Evolutionary conservation across 352 stramenopile genomes (phyloP), one percentile per base, ranked within the genome.

Genomic region (Phytophthora lateralis): DNA sequence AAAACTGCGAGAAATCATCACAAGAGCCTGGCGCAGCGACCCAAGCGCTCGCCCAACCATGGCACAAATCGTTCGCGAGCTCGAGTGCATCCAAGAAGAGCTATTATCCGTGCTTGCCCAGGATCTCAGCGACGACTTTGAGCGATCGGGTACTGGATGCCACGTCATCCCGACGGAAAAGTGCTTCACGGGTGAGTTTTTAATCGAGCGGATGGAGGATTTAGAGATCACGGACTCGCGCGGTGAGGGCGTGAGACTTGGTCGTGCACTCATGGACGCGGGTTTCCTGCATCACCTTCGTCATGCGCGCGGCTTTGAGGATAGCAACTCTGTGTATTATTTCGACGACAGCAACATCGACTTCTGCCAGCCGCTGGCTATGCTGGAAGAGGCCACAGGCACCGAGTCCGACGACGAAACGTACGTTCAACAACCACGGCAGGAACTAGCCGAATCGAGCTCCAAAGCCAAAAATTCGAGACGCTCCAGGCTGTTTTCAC

Each of bases 31-130:
- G 85, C 69, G 90, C 6, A 51, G 61, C 0, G 71, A 92, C 26
- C 71, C 85, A 12, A 75, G 43, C 6, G 30, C 57, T 10, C 81
- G 87, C 1, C 85, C 85, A 5, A 76, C 71, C 0, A 80, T 75
- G 38, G 52, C 69, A 15, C 47, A 69, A 24, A 73, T 95, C 38
- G 78, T 93, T 10, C 27, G 21, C 3, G 29, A 32, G 0, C 71
- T 95, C 0, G 83, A 91, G 35, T 52, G 0, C 6, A 73, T 93
- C 12, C 82, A 93, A 57, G 82, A 90, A 72, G 85, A 91, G 34
- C 15, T 78, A 12, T 43, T 83, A 6, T 66, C 77, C 3, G 55
- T 63, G 9, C 72, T 90, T n/a, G 76, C 81, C 1, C 45, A 71
- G 6, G 66, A 86, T 12, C 27, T 91, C 15, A 72, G 74, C 17